Evolutionary conservation across 306 rosid genomes (phyloP).

Genomic region (Quercus ilex): DNA sequence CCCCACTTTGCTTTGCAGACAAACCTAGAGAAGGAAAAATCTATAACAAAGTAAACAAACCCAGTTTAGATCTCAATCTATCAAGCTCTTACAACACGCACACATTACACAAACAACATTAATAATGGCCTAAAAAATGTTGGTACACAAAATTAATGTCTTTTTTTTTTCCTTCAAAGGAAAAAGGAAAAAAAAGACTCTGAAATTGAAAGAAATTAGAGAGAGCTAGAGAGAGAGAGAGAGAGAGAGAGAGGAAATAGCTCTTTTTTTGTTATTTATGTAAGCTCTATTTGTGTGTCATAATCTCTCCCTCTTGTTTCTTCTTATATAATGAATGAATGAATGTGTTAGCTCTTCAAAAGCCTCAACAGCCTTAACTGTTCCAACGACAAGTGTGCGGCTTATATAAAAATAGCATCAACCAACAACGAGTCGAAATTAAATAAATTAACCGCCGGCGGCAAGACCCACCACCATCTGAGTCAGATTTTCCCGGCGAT

Average conservation of each 20-base stretch:
- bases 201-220: neutral
- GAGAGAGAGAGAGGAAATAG: slow-evolving; percentile 18
- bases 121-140: neutral
- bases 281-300: slow-evolving; percentile 18
- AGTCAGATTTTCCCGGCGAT: neutral
- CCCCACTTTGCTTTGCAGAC: slow-evolving; percentile 16
- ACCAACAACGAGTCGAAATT: neutral
- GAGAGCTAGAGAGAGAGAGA: slow-evolving; percentile 7
- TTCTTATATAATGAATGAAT: slow-evolving; percentile 35
- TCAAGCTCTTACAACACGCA: slow-evolving; percentile 1
- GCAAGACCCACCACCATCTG: neutral
- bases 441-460: neutral
- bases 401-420: slow-evolving; percentile 10
- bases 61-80: slow-evolving; percentile 35
- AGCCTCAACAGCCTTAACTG: slow-evolving; percentile 18
- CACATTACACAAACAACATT: slow-evolving; percentile 8
- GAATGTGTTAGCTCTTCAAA: slow-evolving; percentile 7
- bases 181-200: neutral
- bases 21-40: slow-evolving; percentile 10
- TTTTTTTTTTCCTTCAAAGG: neutral
- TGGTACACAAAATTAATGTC: neutral
- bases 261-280: slow-evolving; percentile 15
- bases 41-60: neutral
- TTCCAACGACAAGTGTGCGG: slow-evolving; percentile 33
- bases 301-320: slow-evolving; percentile 5